Conservation (phyloP, 768 basidiomycete genomes). For the Pleurotus giganteus region DNA sequence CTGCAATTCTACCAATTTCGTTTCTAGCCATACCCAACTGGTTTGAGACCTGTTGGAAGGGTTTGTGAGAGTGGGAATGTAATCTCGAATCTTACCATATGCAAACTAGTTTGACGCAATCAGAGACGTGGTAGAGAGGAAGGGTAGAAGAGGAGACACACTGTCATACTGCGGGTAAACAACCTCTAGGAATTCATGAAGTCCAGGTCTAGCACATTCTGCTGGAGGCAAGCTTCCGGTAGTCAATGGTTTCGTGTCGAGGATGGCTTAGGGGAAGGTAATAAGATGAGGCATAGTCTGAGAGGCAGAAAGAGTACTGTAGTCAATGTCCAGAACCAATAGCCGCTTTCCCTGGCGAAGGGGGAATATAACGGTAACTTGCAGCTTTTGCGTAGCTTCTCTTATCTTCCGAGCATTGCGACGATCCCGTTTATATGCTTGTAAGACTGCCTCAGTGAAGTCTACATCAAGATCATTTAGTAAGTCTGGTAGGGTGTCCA, state of each 20-base stretch:
- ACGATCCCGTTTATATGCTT: constrained; percentile 69
- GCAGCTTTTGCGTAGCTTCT: constrained; percentile 64
- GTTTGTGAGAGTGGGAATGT: not conserved
- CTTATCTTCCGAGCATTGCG: constrained; percentile 81
- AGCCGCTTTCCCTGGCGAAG: constrained; percentile 76
- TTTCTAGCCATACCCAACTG: constrained; percentile 87
- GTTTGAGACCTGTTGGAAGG: constrained; percentile 67
- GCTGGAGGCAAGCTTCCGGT: constrained; percentile 73
- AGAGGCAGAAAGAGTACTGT: constrained; percentile 46
- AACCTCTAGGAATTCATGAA: constrained; percentile 82
- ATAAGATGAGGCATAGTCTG: not conserved
- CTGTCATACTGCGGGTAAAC: constrained; percentile 84
- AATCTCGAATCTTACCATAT: constrained; percentile 59
- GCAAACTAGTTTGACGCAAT: constrained; percentile 45
- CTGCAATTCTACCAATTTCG: constrained; percentile 81
- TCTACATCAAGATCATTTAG: constrained; percentile 84
- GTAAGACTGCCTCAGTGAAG: constrained; percentile 58
- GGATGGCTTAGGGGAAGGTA: constrained; percentile 51
- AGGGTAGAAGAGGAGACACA: constrained; percentile 21
- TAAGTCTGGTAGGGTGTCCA: constrained; percentile 65
- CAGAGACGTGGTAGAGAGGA: not conserved
- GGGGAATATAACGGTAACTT: constrained; percentile 72
- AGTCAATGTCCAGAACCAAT: constrained; percentile 86
- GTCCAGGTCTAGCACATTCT: constrained; percentile 79
- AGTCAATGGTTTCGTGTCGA: constrained; percentile 85